These are phyloP conservation scores for Plasmodium fragile DNA, from an alignment of 169 alveolate species.

Conservation along the genomic window DNA sequence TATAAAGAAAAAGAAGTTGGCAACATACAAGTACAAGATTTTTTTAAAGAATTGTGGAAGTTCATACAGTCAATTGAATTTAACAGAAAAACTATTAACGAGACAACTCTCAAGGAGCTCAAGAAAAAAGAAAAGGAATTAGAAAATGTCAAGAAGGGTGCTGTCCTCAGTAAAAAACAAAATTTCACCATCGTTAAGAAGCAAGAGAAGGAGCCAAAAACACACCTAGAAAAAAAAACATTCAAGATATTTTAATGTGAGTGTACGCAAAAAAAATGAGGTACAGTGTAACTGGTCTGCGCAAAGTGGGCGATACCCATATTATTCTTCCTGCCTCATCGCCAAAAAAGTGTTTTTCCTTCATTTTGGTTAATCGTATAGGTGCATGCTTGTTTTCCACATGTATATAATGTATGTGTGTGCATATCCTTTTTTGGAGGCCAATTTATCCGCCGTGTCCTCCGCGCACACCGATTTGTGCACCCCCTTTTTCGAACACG, in stretches of 20 bases:
- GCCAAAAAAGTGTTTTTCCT: neutral
- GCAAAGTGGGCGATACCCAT: neutral
- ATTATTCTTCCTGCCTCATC: neutral
- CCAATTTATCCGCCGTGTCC: neutral
- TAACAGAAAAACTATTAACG: slow-evolving; percentile 86
- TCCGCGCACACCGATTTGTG: neutral
- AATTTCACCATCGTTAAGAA: slow-evolving; percentile 61
- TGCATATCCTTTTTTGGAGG: neutral
- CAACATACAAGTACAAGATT: slow-evolving; percentile 88
- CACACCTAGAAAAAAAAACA: slow-evolving; percentile 32
- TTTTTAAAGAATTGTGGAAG: slow-evolving; percentile 88
- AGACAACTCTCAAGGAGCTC: slow-evolving; percentile 77
- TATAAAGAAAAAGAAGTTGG: slow-evolving; percentile 90
- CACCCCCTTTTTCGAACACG: neutral
- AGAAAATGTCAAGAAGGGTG: slow-evolving; percentile 80
- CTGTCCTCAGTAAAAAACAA: slow-evolving; percentile 28
- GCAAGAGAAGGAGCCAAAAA: slow-evolving; percentile 15
- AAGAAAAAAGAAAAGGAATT: slow-evolving; percentile 83
- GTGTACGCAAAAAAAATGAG: no score
- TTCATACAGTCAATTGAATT: slow-evolving; percentile 88
- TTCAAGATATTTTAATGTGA: slow-evolving; percentile 56
- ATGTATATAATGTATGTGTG: neutral
- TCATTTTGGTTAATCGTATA: neutral
- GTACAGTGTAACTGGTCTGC: neutral
- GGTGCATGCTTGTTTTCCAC: neutral